Evolutionary conservation across 331 rosid genomes (phyloP).

Genomic region (Malus hybrid): DNA sequence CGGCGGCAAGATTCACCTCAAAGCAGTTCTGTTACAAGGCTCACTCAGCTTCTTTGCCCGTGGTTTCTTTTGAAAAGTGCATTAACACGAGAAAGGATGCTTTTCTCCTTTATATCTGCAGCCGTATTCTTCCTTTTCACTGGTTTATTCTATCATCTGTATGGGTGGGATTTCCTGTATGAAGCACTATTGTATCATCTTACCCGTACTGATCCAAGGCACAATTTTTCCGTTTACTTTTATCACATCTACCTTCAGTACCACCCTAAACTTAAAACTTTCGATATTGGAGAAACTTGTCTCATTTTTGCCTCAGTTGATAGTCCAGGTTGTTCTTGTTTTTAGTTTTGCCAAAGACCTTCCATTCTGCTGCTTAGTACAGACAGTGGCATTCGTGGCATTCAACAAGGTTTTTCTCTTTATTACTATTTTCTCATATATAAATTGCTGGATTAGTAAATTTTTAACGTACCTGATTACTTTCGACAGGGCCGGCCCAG

Average conservation of each 20-base stretch:
- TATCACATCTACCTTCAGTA: conserved; percentile 85
- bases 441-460: neutral
- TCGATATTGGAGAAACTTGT: conserved; percentile 66
- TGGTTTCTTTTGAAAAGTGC: conserved; percentile 37
- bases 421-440: neutral
- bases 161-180: conserved; percentile 80
- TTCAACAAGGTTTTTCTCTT: conserved; percentile 68
- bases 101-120: conserved; percentile 67
- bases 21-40: conserved; percentile 14
- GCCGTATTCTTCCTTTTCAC: conserved; percentile 59
- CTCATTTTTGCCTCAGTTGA: conserved; percentile 81
- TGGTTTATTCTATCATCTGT: conserved; percentile 53
- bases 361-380: conserved; percentile 76
- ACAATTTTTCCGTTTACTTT: conserved; percentile 82
- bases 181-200: conserved; percentile 91
- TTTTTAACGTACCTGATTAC: neutral
- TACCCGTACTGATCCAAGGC: conserved; percentile 90
- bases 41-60: conserved; percentile 17
- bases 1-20: conserved; percentile 25
- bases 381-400: conserved; percentile 90
- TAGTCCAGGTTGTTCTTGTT: conserved; percentile 75
- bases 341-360: conserved; percentile 63
- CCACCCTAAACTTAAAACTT: conserved; percentile 39
- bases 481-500: too few relatives aligned
- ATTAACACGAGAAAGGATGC: conserved; percentile 55